These are phyloP conservation scores for Phytophthora podocarpi DNA, from an alignment of 352 stramenopile species.

Conservation along the genomic window DNA sequence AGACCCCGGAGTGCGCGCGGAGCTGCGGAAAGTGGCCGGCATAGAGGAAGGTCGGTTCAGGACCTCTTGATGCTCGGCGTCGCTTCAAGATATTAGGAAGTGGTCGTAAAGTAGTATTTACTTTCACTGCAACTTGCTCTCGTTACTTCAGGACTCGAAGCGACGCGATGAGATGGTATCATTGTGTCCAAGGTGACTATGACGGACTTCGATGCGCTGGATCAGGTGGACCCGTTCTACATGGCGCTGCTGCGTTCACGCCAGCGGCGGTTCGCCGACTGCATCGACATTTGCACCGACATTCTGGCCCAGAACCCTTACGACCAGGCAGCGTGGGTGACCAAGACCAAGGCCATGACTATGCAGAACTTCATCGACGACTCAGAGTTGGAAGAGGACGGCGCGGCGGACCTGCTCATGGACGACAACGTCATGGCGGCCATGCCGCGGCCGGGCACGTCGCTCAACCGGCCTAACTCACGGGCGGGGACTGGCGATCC, in stretches of 20 bases:
- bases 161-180: not conserved
- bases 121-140: no score
- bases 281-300: constrained; percentile 82
- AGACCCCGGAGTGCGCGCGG: not conserved
- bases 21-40: constrained; percentile 4
- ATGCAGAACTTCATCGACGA: constrained; percentile 92
- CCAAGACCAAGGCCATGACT: constrained; percentile 91
- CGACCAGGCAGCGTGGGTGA: constrained; percentile 90
- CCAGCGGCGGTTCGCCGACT: constrained; percentile 82
- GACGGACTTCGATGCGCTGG: constrained; percentile 44
- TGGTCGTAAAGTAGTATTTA: not conserved
- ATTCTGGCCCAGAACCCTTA: constrained; percentile 88
- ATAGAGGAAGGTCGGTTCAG: not conserved
- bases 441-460: constrained; percentile 89
- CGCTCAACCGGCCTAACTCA: constrained; percentile 85
- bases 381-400: constrained; percentile 92
- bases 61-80: not conserved
- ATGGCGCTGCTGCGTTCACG: constrained; percentile 79
- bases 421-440: constrained; percentile 92
- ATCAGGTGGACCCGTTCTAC: constrained; percentile 90
- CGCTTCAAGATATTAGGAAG: not conserved
- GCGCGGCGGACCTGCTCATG: constrained; percentile 90
- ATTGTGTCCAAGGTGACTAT: no score
- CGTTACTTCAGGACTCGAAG: not conserved
- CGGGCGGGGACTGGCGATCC: constrained; percentile 52